Conservation (phyloP, 2,329 filamentous ascomycete species). For the Colletotrichum salicis region DNA sequence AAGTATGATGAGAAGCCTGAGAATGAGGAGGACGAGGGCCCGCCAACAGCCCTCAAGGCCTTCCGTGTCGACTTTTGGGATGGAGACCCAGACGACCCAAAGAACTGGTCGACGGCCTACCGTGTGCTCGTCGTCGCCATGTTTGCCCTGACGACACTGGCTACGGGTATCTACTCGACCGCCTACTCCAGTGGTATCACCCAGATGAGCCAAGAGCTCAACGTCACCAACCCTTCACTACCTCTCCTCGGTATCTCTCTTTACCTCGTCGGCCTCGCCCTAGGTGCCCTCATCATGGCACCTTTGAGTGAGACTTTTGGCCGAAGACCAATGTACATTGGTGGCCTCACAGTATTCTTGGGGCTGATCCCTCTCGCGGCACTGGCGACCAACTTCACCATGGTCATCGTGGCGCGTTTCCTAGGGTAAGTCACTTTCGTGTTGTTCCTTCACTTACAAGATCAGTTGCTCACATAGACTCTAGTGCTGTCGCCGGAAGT, state of each 20-base stretch:
- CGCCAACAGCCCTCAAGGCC: slow-evolving; percentile 39
- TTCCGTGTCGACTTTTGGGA: slow-evolving; percentile 71
- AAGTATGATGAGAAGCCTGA: slow-evolving; percentile 2
- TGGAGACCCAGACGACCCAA: slow-evolving; percentile 63
- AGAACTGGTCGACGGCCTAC: slow-evolving; percentile 24
- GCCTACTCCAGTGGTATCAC: slow-evolving; percentile 30
- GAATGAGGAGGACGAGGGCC: not conserved
- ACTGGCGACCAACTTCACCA: slow-evolving; percentile 59
- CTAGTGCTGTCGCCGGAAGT: slow-evolving; percentile 68
- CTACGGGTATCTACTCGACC: slow-evolving; percentile 26
- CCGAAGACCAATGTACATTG: slow-evolving; percentile 63
- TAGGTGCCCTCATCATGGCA: slow-evolving; percentile 69
- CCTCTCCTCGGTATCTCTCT: slow-evolving; percentile 70
- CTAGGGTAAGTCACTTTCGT: slow-evolving; percentile 6
- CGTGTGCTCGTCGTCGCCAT: slow-evolving; percentile 25
- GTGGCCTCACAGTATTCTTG: slow-evolving; percentile 63
- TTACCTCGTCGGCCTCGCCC: slow-evolving; percentile 69
- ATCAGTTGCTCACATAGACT: slow-evolving; percentile 34
- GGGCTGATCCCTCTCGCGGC: slow-evolving; percentile 60
- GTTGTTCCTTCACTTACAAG: too few relatives aligned
- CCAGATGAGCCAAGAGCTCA: slow-evolving; percentile 14
- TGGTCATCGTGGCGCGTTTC: slow-evolving; percentile 67
- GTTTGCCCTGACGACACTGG: slow-evolving; percentile 31
- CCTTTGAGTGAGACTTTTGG: slow-evolving; percentile 67
- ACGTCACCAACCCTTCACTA: slow-evolving; percentile 50